phyloP scores from a whole-genome alignment of 176 grass and related monocot species.

The Guadua angustifolia region DNA sequence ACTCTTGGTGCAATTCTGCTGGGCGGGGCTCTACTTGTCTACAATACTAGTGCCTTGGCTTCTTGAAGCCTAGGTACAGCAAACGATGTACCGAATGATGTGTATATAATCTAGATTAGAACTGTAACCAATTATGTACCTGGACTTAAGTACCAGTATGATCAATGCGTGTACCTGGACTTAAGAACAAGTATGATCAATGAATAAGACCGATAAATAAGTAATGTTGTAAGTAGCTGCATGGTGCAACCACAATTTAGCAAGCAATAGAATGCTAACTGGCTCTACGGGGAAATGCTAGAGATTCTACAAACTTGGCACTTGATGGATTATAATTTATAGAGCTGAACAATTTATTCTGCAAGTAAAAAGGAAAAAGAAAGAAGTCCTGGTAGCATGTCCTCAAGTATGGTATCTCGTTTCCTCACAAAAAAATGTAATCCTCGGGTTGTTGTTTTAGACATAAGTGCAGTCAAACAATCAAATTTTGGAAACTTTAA shows the following conservation, averaged over 20 bases:
- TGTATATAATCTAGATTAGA: background rate
- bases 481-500: too few species aligned
- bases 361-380: background rate
- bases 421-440: background rate
- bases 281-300: background rate
- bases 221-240: background rate
- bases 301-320: background rate
- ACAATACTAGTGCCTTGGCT: conserved; percentile 84
- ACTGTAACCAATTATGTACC: conserved; percentile 4
- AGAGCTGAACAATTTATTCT: background rate
- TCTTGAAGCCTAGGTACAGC: conserved; percentile 32
- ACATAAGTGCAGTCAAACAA: too few species aligned
- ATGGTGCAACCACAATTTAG: background rate
- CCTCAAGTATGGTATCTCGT: background rate
- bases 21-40: conserved; percentile 84
- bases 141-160: conserved; percentile 5
- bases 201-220: background rate
- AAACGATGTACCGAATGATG: conserved; percentile 37
- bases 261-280: background rate
- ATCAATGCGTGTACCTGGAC: conserved; percentile 11
- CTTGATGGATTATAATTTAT: background rate
- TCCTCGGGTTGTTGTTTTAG: too few species aligned
- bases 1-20: conserved; percentile 77
- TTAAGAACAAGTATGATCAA: background rate
- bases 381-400: background rate